A percentile compares a stretch with the other conserved stretches of the same genome.
These are phyloP conservation scores for Conticribra weissflogii DNA, from an alignment of 108 stramenopile genomes.

Conservation along the genomic window DNA sequence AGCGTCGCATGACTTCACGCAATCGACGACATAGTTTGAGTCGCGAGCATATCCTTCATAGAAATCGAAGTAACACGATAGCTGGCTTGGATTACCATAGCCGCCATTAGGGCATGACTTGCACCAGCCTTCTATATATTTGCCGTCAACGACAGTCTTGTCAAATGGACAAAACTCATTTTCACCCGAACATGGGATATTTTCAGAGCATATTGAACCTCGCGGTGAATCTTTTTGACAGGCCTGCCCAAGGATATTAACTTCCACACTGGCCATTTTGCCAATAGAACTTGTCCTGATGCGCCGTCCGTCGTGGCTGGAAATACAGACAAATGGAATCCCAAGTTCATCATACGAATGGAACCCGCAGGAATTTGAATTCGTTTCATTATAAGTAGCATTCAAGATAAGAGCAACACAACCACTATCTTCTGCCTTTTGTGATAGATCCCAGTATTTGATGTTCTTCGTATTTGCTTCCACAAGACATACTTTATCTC, in stretches of 20 bases:
- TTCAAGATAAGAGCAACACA: conserved; percentile 1
- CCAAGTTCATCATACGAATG: too few species aligned
- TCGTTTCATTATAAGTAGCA: neutral
- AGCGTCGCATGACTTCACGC: neutral
- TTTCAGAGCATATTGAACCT: neutral
- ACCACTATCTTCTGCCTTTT: conserved; percentile 5
- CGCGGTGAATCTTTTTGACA: neutral
- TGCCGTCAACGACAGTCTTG: too few species aligned
- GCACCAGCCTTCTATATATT: too few species aligned
- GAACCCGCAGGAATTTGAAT: too few species aligned
- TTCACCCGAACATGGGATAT: neutral
- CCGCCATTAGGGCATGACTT: too few species aligned
- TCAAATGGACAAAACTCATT: neutral
- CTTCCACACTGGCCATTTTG: neutral
- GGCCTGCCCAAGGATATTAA: neutral
- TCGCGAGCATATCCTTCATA: neutral
- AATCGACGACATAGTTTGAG: neutral
- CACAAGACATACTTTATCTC: conserved; percentile 6
- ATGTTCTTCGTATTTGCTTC: neutral
- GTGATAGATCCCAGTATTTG: neutral
- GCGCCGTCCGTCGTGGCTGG: too few species aligned
- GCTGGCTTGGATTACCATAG: too few species aligned
- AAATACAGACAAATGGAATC: too few species aligned
- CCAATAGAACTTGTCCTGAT: too few species aligned
- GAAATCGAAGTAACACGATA: too few species aligned